These are phyloP conservation scores for Mycena rebaudengoi DNA, from an alignment of 768 basidiomycete genomes.

Conservation along the genomic window DNA sequence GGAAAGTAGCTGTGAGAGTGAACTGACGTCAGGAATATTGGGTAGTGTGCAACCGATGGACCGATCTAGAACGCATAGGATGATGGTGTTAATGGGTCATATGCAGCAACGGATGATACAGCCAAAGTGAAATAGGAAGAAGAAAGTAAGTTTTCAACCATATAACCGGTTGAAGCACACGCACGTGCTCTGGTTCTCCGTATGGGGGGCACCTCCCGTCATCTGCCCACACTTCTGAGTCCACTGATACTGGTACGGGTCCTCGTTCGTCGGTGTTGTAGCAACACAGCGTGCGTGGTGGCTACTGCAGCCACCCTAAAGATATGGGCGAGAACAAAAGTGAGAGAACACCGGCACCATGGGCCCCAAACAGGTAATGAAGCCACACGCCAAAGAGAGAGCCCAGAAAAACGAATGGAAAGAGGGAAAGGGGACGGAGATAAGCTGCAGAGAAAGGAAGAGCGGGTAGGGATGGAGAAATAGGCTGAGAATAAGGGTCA, in stretches of 20 bases:
- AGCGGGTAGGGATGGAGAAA: too few species aligned
- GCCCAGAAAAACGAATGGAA: too few species aligned
- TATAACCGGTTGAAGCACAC: conserved; percentile 28
- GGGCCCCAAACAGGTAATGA: too few species aligned
- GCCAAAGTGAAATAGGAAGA: conserved; percentile 51
- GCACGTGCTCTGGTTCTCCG: conserved; percentile 60
- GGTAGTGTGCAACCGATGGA: conserved; percentile 72
- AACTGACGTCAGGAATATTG: conserved; percentile 65
- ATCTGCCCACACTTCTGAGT: conserved; percentile 45
- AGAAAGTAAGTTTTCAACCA: background rate
- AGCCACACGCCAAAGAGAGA: too few species aligned
- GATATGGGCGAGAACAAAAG: too few species aligned
- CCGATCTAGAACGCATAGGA: conserved; percentile 47
- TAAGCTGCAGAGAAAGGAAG: too few species aligned
- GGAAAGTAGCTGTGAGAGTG: too few species aligned
- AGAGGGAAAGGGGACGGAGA: too few species aligned
- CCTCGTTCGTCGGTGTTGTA: conserved; percentile 48
- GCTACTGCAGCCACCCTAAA: too few species aligned
- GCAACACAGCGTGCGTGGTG: conserved; percentile 49
- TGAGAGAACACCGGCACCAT: too few species aligned
- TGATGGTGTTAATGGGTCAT: background rate
- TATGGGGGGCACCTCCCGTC: conserved; percentile 65
- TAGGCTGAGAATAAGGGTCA: too few species aligned
- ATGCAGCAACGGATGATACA: conserved; percentile 53
- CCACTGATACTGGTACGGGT: conserved; percentile 66